Base-by-base conservation (phyloP, 1,139 yeast species). In the Nakaseomyces bracarensis region DNA sequence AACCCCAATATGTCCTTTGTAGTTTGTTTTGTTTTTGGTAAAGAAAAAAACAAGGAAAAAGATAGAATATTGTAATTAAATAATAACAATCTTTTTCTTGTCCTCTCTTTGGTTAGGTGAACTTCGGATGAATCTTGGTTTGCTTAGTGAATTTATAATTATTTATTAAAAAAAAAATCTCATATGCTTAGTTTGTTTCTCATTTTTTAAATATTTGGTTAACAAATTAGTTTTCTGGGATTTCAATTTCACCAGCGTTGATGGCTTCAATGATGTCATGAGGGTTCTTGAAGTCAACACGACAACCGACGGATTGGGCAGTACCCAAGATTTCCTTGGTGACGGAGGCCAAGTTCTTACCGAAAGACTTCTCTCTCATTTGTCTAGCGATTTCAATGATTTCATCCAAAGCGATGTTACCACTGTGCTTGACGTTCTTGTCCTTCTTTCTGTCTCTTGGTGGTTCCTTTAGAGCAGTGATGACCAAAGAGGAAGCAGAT, bases 381-480 rank as follows among this genome's bases (percentile, higher is more conserved):
- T 81, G 82, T 77, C 96, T 91, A 65, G 98, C 98, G 69, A 91
- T 85, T 71, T 87, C 95, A 71, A 77, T 79, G 73, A 91, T 84
- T 76, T 91, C 96, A 65, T 89, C 95, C 67, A 91, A 79, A 65
- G 96, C 86, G 68, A 91, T 81, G 89, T 87, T 91, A 77, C 99
- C 99, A 70, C 82, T 82, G 86, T 91, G 99, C 81, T 89, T 89
- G 72, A 93, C 87, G 78, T 93, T 89, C 93, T 91, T 91, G 71
- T 91, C 98, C 95, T 91, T 91, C 94, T 91, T 91, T 80, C 96
- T 83, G 82, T 91, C 99, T 85, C 99, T 89, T 70, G 96, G 96
- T 65, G 99, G 89, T 79, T 91, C 99, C 82, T 91, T 91, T 69
- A 91, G 82, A 64, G 99, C 99, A 70, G 96, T 86, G 74, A 91